Percentiles rank a stretch among this genome's conserved stretches.
These are phyloP conservation scores for Euptelea pleiosperma DNA, from an alignment of 164 flowering plant genomes.

Conservation along the genomic window DNA sequence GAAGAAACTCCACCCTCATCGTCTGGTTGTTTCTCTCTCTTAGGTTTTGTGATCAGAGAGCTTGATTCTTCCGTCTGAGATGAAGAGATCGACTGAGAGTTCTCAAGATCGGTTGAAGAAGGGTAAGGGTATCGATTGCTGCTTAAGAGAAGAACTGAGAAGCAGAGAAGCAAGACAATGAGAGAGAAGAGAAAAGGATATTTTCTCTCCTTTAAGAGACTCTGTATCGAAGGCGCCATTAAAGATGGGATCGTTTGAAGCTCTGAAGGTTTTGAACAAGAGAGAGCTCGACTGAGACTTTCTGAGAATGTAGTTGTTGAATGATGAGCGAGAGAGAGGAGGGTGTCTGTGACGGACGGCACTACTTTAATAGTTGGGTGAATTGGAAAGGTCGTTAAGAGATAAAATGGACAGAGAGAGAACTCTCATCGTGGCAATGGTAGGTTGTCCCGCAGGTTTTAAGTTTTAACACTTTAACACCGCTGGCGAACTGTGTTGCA, in stretches of 20 bases:
- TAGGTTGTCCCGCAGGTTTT: too few species aligned
- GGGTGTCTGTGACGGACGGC: too few species aligned
- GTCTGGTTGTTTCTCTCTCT: background rate
- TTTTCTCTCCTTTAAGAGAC: slow-evolving; percentile 43
- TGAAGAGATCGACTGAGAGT: slow-evolving; percentile 10
- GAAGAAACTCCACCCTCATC: background rate
- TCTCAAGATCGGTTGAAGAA: slow-evolving; percentile 23
- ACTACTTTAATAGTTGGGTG: too few species aligned
- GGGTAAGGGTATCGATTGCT: slow-evolving; percentile 28
- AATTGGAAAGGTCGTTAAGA: too few species aligned
- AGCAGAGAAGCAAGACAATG: slow-evolving; percentile 39
- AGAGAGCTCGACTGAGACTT: too few species aligned
- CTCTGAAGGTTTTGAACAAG: background rate
- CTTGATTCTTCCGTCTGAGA: background rate
- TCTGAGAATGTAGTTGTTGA: background rate
- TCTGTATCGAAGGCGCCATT: slow-evolving; percentile 39
- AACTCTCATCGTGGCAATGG: too few species aligned
- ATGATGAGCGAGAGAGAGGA: background rate
- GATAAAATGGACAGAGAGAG: too few species aligned
- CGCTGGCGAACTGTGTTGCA: too few species aligned
- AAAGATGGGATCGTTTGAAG: background rate
- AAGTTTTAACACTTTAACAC: too few species aligned
- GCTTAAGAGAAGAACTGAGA: slow-evolving; percentile 42
- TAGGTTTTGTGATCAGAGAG: slow-evolving; percentile 3
- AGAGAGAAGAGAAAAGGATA: slow-evolving; percentile 55